phyloP scores from a whole-genome alignment of 805 yeast genomes.

The Candida sakaeoensis region DNA sequence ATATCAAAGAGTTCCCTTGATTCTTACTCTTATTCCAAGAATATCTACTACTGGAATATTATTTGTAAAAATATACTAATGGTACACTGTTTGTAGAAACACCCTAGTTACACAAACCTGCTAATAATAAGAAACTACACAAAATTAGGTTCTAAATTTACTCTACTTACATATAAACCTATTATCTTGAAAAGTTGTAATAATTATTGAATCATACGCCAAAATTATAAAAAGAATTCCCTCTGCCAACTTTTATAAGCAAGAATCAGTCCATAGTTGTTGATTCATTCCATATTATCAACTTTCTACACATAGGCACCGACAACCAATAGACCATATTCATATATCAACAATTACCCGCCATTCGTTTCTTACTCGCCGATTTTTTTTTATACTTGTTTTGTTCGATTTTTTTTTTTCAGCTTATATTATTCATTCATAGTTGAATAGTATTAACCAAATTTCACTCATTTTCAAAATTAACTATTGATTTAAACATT shows the following conservation, averaged over 20 bases:
- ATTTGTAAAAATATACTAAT: not conserved
- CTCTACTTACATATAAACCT: not conserved
- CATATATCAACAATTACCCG: not conserved
- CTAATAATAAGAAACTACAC: not conserved
- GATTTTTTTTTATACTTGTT: not conserved
- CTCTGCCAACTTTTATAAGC: not conserved
- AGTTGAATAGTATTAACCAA: not conserved
- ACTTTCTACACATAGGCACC: not conserved
- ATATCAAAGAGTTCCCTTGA: too few relatives aligned
- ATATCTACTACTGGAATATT: not conserved
- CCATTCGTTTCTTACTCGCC: not conserved
- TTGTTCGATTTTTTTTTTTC: not conserved
- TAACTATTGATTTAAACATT: not conserved
- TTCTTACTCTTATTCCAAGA: too few relatives aligned
- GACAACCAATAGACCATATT: not conserved
- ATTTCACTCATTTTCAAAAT: not conserved
- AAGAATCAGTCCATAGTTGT: not conserved
- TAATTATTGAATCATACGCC: not conserved
- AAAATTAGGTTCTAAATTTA: not conserved
- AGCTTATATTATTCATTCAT: not conserved
- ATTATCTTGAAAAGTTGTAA: not conserved
- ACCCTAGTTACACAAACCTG: not conserved
- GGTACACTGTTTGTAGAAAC: not conserved
- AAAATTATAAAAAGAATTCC: not conserved
- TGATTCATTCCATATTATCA: not conserved